phyloP scores from a whole-genome alignment of 1,139 yeast genomes.

The Taphrina sp. region DNA sequence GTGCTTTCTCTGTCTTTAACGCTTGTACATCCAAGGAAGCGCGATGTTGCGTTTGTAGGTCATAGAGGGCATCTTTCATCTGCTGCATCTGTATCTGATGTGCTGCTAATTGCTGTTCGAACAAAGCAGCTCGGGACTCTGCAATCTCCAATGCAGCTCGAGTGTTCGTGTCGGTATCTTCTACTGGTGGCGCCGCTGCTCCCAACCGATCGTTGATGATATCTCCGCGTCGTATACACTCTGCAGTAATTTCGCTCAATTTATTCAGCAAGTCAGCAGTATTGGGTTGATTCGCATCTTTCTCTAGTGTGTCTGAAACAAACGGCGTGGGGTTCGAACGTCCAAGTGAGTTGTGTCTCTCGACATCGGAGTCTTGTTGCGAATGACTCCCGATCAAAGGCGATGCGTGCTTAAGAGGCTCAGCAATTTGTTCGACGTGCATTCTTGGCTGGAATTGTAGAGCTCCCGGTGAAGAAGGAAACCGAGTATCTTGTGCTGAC shows the following conservation, averaged over 20 bases:
- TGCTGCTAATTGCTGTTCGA: background rate
- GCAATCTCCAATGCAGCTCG: background rate
- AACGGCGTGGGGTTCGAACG: no score
- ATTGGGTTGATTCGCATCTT: no score
- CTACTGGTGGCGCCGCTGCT: background rate
- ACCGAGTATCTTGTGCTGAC: background rate
- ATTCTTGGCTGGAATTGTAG: background rate
- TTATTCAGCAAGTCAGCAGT: slow-evolving; percentile 12
- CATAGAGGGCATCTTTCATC: slow-evolving; percentile 2
- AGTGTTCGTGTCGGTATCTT: background rate
- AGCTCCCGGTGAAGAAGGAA: no score
- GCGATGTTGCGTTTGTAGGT: no score
- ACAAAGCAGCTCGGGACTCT: background rate
- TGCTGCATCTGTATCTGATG: slow-evolving; percentile 3
- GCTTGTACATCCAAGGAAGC: no score
- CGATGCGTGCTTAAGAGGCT: background rate
- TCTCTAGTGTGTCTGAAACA: no score
- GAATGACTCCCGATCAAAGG: background rate
- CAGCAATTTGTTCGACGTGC: background rate
- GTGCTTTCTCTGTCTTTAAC: no score
- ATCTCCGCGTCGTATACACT: slow-evolving; percentile 26
- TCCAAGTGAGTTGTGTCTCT: no score
- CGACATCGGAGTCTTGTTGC: no score
- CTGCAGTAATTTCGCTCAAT: slow-evolving; percentile 4
- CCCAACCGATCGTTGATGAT: slow-evolving; percentile 7